Conservation (phyloP, 176 grass and related monocot genomes). For the Musa schizocarpa region DNA sequence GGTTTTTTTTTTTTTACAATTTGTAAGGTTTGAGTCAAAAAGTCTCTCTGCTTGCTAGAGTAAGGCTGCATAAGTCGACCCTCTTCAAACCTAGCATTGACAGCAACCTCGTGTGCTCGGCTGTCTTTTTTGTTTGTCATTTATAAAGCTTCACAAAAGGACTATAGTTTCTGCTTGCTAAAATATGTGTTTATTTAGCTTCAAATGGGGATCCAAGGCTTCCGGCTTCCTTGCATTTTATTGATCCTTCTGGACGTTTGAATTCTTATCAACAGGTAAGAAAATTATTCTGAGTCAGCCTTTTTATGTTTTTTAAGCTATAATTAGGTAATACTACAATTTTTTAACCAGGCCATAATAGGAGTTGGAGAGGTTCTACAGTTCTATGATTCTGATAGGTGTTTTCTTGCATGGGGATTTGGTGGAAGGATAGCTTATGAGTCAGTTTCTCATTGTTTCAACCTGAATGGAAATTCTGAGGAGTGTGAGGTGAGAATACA, state of each 20-base stretch:
- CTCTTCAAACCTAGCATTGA: too few species aligned
- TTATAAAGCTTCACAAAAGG: neutral
- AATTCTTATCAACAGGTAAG: slow-evolving; percentile 91
- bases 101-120: neutral
- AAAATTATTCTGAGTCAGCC: neutral
- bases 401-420: slow-evolving; percentile 91
- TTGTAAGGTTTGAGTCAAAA: neutral
- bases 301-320: neutral
- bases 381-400: slow-evolving; percentile 83
- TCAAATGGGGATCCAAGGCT: slow-evolving; percentile 80
- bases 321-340: neutral
- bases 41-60: neutral
- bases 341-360: slow-evolving; percentile 51
- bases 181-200: slow-evolving; percentile 32
- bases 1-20: too few species aligned
- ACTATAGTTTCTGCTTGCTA: neutral
- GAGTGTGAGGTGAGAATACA: slow-evolving; percentile 41
- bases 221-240: slow-evolving; percentile 80
- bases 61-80: slow-evolving; percentile 3
- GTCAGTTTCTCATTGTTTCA: slow-evolving; percentile 77
- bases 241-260: slow-evolving; percentile 79
- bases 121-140: neutral
- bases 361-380: slow-evolving; percentile 84
- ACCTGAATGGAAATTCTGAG: slow-evolving; percentile 48
- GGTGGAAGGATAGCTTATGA: slow-evolving; percentile 52